phyloP scores from a whole-genome alignment of 331 rosid species.

The Spiraea crenata region DNA sequence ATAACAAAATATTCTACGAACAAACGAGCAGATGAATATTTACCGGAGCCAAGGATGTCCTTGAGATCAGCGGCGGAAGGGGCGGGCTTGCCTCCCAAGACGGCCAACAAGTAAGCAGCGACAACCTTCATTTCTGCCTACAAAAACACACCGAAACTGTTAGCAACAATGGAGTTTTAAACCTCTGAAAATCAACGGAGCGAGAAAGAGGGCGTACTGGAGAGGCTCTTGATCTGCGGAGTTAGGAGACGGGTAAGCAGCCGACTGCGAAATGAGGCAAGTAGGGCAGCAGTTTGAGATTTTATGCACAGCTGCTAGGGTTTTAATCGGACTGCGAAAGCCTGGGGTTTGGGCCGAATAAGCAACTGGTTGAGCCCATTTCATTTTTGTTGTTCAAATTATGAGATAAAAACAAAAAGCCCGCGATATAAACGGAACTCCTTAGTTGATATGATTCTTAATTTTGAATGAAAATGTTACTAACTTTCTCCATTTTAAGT shows the following conservation, averaged over 20 bases:
- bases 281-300: not conserved
- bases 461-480: too few relatives aligned
- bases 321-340: not conserved
- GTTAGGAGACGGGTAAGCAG: not conserved
- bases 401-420: too few relatives aligned
- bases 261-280: not conserved
- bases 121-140: constrained; percentile 56
- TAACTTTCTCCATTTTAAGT: too few relatives aligned
- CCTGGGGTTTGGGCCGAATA: not conserved
- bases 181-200: not conserved
- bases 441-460: too few relatives aligned
- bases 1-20: not conserved
- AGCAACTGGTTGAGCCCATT: not conserved
- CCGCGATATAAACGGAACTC: too few relatives aligned
- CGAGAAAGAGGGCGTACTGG: constrained; percentile 3
- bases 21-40: not conserved
- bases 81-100: constrained; percentile 62
- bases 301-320: constrained; percentile 1
- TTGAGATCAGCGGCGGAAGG: constrained; percentile 46
- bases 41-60: constrained; percentile 5
- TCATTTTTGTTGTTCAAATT: not conserved
- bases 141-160: not conserved
- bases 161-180: too few relatives aligned
- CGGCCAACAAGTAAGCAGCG: constrained; percentile 74
- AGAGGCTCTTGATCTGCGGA: constrained; percentile 11